Conservation (phyloP, 2,329 filamentous ascomycete species). For the Nothophoma quercina region DNA sequence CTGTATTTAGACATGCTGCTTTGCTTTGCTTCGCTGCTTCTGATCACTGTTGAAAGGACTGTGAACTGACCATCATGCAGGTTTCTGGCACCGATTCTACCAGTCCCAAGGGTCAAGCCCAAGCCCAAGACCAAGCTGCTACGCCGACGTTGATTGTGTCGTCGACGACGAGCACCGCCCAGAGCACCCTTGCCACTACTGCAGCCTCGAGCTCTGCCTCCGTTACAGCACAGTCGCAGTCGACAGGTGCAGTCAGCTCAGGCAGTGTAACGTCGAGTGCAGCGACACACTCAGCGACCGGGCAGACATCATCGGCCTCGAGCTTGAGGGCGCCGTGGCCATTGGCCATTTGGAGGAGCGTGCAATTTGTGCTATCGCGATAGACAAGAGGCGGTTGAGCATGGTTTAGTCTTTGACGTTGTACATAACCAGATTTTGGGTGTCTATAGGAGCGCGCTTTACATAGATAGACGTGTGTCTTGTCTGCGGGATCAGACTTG, state of each 20-base stretch:
- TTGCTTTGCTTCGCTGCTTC: background rate
- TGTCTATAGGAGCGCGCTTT: no score
- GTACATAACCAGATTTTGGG: background rate
- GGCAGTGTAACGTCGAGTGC: background rate
- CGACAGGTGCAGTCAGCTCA: background rate
- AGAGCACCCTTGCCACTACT: background rate
- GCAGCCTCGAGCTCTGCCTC: background rate
- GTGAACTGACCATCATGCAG: conserved; percentile 8
- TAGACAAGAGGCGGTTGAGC: background rate
- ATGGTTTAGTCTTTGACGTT: background rate
- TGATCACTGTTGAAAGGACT: no score
- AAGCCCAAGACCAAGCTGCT: background rate
- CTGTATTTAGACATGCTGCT: background rate
- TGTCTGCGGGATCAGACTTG: conserved; percentile 1
- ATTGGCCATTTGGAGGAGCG: background rate
- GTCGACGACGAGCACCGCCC: background rate
- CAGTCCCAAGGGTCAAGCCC: background rate
- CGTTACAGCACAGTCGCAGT: background rate
- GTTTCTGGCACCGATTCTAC: background rate
- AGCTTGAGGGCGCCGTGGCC: conserved; percentile 1
- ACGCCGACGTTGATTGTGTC: background rate
- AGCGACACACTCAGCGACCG: background rate
- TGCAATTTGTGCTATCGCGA: background rate
- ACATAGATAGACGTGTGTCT: no score
- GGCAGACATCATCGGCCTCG: conserved; percentile 3